These are phyloP conservation scores for Meyerozyma guilliermondii DNA, from an alignment of 1,139 yeast genomes.

Conservation along the genomic window DNA sequence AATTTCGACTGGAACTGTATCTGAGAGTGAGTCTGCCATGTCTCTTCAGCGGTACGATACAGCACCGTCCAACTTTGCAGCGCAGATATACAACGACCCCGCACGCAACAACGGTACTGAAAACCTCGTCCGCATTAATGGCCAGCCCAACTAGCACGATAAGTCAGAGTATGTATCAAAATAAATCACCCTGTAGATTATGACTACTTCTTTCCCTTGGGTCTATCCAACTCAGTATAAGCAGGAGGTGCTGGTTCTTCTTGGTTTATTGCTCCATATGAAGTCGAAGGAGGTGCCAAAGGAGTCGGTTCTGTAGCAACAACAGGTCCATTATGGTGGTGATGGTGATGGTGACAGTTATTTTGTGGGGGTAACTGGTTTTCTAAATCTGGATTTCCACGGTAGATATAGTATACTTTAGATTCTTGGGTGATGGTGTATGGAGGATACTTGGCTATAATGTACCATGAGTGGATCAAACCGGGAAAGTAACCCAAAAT, in stretches of 20 bases:
- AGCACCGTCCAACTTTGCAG: no score
- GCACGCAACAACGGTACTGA: no score
- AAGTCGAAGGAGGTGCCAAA: slow-evolving; percentile 3
- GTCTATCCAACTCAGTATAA: slow-evolving; percentile 7
- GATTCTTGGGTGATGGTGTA: slow-evolving; percentile 8
- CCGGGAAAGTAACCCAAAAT: slow-evolving; percentile 67
- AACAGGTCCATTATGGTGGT: background rate
- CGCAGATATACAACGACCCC: no score
- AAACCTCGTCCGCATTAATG: no score
- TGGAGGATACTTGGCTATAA: slow-evolving; percentile 45
- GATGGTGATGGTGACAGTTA: slow-evolving; percentile 1
- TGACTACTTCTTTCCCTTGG: background rate
- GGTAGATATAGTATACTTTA: slow-evolving; percentile 9
- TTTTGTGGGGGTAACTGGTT: slow-evolving; percentile 3
- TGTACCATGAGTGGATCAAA: slow-evolving; percentile 61
- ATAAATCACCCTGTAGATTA: background rate
- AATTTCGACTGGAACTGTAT: no score
- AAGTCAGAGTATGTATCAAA: no score
- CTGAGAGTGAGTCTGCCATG: no score
- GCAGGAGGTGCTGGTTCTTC: slow-evolving; percentile 10
- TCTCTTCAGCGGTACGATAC: no score
- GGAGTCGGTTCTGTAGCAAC: background rate
- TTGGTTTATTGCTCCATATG: slow-evolving; percentile 9
- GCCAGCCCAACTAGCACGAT: no score
- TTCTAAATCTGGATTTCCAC: slow-evolving; percentile 8